Percentiles rank a stretch among this genome's conserved stretches.
phyloP scores from a whole-genome alignment of 306 rosid species.

The Dalbergia cultrata region DNA sequence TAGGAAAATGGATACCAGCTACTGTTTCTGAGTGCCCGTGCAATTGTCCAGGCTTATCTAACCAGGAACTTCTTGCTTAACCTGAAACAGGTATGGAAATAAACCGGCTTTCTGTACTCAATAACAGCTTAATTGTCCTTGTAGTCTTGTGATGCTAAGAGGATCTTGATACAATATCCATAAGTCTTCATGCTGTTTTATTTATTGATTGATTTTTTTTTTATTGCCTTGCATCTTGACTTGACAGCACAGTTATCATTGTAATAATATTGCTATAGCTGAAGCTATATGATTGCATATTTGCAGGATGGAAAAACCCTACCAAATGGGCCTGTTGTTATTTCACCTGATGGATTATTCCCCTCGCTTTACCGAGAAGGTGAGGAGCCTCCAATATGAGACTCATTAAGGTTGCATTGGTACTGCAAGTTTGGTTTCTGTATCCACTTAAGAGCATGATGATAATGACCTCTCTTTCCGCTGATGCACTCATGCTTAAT shows the following conservation, averaged over 20 bases:
- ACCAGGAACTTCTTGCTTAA: constrained; percentile 88
- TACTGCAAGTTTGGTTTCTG: constrained; percentile 19
- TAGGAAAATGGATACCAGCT: constrained; percentile 99
- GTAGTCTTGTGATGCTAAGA: constrained; percentile 24
- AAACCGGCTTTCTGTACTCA: constrained; percentile 31
- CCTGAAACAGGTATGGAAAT: constrained; percentile 73
- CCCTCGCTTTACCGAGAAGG: constrained; percentile 97
- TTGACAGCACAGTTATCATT: constrained; percentile 11
- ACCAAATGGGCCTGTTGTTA: constrained; percentile 94
- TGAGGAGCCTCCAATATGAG: constrained; percentile 46
- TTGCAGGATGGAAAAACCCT: constrained; percentile 90
- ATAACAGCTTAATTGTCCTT: constrained; percentile 22
- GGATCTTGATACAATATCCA: constrained; percentile 25
- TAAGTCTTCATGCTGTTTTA: not conserved
- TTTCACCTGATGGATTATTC: constrained; percentile 95
- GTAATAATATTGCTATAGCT: constrained; percentile 36
- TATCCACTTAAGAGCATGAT: constrained; percentile 22
- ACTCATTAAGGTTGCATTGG: constrained; percentile 29
- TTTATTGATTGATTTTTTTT: not conserved
- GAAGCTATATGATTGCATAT: constrained; percentile 21
- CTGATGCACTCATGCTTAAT: not conserved
- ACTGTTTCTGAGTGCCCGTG: constrained; percentile 97
- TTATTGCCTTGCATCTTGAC: constrained; percentile 7
- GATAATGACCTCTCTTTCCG: constrained; percentile 20
- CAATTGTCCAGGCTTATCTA: constrained; percentile 96